Base-by-base conservation (phyloP, 352 stramenopile genomes). In the Pilasporangium apinafurcum region DNA sequence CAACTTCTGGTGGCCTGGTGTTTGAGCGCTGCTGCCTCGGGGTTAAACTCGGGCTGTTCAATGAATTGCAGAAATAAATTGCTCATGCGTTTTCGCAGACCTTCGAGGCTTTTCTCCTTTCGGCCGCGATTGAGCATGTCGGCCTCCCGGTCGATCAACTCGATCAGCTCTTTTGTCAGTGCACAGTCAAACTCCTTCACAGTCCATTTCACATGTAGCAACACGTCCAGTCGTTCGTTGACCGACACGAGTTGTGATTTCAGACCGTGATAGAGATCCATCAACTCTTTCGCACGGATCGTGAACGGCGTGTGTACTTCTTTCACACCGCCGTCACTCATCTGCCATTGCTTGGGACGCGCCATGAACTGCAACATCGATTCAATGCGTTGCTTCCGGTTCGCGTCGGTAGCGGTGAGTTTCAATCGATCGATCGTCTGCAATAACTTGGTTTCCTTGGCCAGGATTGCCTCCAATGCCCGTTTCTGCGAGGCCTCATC, bases 151-250 rank as follows among this genome's bases (percentile, higher is more conserved):
- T 97, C 92, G 43, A 96, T 89, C 7, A 98, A 68, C 38, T 96
- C 87, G 21, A 96, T 74, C 22, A 98, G 71, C 41, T 98, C 90
- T 5, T 70, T 65, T 17, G 89, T 96, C 2, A 97, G 64, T 12
- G 63, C 38, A 45, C 87, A 96, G 31, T 95, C 82, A 49, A 97
- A 97, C 63, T 97, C 89, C 45, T 95, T 79, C 2, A 94, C 83
- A 0, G 85, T 95, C 84, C 83, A 96, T 59, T 97, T 98, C 38
- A 97, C 68, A 37, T 97, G 82, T 27, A 97, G 59, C 31, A 98
- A 55, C 44, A 97, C 70, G 35, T 97, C 78, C 9, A 97, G 53
- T 0, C 91, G 72, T 38, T 97, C 85, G 35, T 97, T 85, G 8
- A 93, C 68, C 13, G 64, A 74, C 29, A 61, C 47, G 8, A 88